Percentiles rank a stretch among this genome's conserved stretches.
Evolutionary conservation across 192 early-diverging fungal species (phyloP).

Genomic region (Umbelopsis ramanniana): DNA sequence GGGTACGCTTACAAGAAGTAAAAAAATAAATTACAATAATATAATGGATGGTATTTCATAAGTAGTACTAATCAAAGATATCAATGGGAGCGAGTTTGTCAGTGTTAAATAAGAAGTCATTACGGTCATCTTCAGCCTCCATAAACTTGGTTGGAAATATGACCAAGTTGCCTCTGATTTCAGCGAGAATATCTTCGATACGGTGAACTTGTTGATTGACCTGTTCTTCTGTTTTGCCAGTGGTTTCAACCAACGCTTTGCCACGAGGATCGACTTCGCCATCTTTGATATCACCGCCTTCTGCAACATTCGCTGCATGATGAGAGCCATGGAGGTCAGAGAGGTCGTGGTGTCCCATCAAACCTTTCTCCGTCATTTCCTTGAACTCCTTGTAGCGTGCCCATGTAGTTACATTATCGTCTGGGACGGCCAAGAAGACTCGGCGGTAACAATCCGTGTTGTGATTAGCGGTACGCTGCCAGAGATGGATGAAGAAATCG

Average conservation of each 20-base stretch:
- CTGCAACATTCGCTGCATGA: background rate
- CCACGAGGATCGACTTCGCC: conserved; percentile 20
- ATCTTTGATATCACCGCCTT: background rate
- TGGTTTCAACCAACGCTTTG: conserved; percentile 8
- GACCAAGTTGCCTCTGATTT: conserved; percentile 44
- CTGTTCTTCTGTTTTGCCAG: background rate
- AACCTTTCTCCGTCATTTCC: conserved; percentile 22
- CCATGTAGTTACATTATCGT: conserved; percentile 77
- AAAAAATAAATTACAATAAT: background rate
- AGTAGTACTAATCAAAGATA: conserved; percentile 32
- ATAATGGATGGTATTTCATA: background rate
- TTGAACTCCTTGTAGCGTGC: conserved; percentile 48
- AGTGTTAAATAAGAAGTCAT: conserved; percentile 31
- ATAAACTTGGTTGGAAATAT: conserved; percentile 43
- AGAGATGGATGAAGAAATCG: conserved; percentile 61
- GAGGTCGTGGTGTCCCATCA: background rate
- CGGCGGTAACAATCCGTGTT: conserved; percentile 71
- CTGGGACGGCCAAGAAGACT: conserved; percentile 79
- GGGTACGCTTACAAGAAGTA: background rate
- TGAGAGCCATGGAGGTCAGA: background rate
- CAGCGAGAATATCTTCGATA: conserved; percentile 13
- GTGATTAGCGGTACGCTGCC: conserved; percentile 59
- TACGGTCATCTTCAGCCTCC: conserved; percentile 31
- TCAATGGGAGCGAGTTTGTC: conserved; percentile 38
- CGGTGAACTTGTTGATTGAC: background rate